A percentile compares a stretch with the other conserved stretches of the same genome.
Conservation (phyloP, 106 monocot genomes). For the Ottelia alismoides region DNA sequence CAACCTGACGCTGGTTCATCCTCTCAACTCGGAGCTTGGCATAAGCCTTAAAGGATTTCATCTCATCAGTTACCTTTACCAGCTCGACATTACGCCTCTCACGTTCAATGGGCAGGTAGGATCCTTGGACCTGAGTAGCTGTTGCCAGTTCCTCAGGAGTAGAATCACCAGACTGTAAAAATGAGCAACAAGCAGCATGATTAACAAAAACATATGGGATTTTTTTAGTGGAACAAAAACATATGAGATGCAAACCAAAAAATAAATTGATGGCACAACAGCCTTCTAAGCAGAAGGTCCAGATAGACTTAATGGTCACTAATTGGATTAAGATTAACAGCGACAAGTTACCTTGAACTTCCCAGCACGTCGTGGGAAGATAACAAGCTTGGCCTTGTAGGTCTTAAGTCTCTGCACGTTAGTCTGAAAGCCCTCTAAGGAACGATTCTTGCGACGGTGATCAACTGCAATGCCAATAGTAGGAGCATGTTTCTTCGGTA, state of each 20-base stretch:
- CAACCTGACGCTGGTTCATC: conserved; percentile 42
- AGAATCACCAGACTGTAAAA: conserved; percentile 24
- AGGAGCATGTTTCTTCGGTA: conserved; percentile 45
- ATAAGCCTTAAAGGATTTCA: conserved; percentile 49
- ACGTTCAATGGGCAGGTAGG: conserved; percentile 13
- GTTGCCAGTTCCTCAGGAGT: conserved; percentile 16
- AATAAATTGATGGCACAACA: no score
- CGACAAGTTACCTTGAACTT: conserved; percentile 15
- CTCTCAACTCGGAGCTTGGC: conserved; percentile 45
- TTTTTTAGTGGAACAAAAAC: background rate
- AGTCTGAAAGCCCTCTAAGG: conserved; percentile 14
- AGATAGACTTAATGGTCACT: no score
- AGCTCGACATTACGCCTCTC: conserved; percentile 2
- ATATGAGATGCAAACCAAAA: no score
- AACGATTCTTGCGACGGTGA: conserved; percentile 30
- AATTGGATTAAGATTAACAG: background rate
- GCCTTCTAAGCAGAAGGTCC: no score
- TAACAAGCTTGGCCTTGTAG: conserved; percentile 16
- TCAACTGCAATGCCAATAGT: conserved; percentile 68
- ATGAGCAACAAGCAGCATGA: background rate
- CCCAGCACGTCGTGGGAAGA: conserved; percentile 17
- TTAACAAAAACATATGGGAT: background rate
- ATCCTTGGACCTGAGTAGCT: conserved; percentile 20
- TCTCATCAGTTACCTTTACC: conserved; percentile 23
- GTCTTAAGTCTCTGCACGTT: conserved; percentile 18